Conservation (phyloP, 2,329 filamentous ascomycete genomes). For the Alternaria longipes region DNA sequence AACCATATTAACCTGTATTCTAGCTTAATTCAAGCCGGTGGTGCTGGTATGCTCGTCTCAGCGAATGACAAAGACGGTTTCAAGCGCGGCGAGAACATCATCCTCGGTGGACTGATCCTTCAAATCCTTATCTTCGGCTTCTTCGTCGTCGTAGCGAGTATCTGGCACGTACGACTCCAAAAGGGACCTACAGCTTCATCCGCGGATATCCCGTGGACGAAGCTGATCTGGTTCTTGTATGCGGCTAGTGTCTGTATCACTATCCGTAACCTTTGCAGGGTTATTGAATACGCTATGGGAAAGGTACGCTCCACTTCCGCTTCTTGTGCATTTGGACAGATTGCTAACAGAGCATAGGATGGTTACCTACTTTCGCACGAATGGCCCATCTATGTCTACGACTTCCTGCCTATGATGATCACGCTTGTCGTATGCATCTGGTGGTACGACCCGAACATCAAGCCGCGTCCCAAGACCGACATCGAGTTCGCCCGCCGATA, state of each 20-base stretch:
- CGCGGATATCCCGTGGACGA: constrained; percentile 45
- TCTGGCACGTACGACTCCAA: constrained; percentile 61
- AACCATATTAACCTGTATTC: background rate
- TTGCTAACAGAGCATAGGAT: constrained; percentile 25
- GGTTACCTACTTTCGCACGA: constrained; percentile 38
- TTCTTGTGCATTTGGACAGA: background rate
- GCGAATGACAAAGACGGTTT: constrained; percentile 33
- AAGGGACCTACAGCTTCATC: constrained; percentile 39
- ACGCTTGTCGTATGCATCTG: constrained; percentile 34
- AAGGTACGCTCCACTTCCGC: constrained; percentile 19
- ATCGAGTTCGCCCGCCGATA: constrained; percentile 25
- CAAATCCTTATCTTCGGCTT: constrained; percentile 67
- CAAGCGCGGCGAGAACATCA: constrained; percentile 60
- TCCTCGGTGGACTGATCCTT: constrained; percentile 65
- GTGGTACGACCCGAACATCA: constrained; percentile 42
- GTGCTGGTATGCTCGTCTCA: constrained; percentile 55
- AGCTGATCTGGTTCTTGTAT: constrained; percentile 51
- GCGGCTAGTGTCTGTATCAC: constrained; percentile 55
- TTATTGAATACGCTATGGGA: constrained; percentile 57
- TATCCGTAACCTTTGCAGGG: constrained; percentile 58
- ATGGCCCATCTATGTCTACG: constrained; percentile 41
- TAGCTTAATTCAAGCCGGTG: constrained; percentile 57
- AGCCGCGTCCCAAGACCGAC: constrained; percentile 28
- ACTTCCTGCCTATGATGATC: constrained; percentile 38
- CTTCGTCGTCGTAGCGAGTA: constrained; percentile 60